Evolutionary conservation across 306 rosid species (phyloP), one percentile per base, ranked within the genome.

Genomic region (Cicer yamashitae): DNA sequence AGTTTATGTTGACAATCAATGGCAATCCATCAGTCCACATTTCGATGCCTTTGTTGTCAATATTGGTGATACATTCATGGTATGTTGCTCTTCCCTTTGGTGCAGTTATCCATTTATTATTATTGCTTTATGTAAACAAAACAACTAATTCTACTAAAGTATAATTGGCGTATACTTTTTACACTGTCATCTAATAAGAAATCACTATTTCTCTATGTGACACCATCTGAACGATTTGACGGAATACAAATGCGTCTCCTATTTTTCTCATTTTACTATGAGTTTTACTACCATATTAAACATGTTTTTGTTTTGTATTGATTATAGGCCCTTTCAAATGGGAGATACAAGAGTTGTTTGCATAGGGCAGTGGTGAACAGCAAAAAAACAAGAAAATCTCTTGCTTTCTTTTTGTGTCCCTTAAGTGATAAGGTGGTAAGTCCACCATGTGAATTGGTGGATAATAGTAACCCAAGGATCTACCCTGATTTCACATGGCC

Each of bases 401-500:
- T 96, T 13, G 99, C 99, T 65, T 92, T 96, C 85, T 96, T 92
- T 85, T 67, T 96, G 76, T 96, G 99, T 76, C 99, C 99, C 1
- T 83, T 78, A 84, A 83, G 73, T 75, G 98, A 96, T 57, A 92
- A 88, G 50, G 91, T 96, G 81, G 98, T 96, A 6, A 87, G 73
- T 62, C 96, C 99, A 81, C 99, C 99, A 39, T 59, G 81, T 51
- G 93, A 86, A 60, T 78, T 96, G 77, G 94, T 96, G 88, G 90
- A 89, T 71, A 79, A 66, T 54, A 30, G 65, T 74, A 77, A 57
- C 61, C 89, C 94, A 50, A 81, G 99, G 77, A 48, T 81, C 0
- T 92, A 91, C 73, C 99, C 99, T 17, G 99, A 96, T 87, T 96
- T 96, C 67, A 96, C 99, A 50, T 96, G 99, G 99, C 84, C 97